Evolutionary conservation across 2,329 filamentous ascomycete species (phyloP), one percentile per base, ranked within the genome.

Genomic region (Lojkania enalia): DNA sequence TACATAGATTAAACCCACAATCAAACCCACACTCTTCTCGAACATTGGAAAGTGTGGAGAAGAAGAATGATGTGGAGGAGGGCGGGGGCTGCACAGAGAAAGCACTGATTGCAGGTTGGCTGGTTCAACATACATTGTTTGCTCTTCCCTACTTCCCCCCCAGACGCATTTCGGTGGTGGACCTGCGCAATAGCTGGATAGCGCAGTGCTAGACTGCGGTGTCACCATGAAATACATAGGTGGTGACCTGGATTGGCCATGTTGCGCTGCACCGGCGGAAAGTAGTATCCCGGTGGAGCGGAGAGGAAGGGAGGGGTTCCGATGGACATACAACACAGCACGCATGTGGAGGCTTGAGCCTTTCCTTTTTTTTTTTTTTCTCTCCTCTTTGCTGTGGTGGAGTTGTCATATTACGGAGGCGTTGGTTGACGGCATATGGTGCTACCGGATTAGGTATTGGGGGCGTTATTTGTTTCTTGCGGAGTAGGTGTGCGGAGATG

Each of bases 151-250:
- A n/a, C n/a, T n/a, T n/a, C n/a, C n/a, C n/a, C n/a, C n/a, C n/a
- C n/a, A n/a, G n/a, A n/a, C n/a, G n/a, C n/a, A n/a, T n/a, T n/a
- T n/a, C 57, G 49, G 47, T 49, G 37, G 38, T 36, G 20, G 35
- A 23, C 27, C 23, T 33, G 49, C 42, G 47, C 49, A 50, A 54
- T 52, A 58, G 47, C 55, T 59, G 50, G 46, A 55, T 30, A 37
- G 46, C 49, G 49, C 52, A 55, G 49, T 63, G 51, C 59, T 55
- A 54, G 47, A 49, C 52, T 63, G 60, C 43, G 31, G 61, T 62
- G 52, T 46, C 42, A 63, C 59, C 44, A 49, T 49, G 36, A 30
- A 47, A 52, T 48, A 39, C 53, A 21, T n/a, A n/a, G n/a, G 44
- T 45, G 14, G 33, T 55, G 42, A 54, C 58, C 60, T 65, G 59